Evolutionary conservation across 2,329 filamentous ascomycete species (phyloP).

Genomic region (Teratosphaeria pseudoeucalypti): DNA sequence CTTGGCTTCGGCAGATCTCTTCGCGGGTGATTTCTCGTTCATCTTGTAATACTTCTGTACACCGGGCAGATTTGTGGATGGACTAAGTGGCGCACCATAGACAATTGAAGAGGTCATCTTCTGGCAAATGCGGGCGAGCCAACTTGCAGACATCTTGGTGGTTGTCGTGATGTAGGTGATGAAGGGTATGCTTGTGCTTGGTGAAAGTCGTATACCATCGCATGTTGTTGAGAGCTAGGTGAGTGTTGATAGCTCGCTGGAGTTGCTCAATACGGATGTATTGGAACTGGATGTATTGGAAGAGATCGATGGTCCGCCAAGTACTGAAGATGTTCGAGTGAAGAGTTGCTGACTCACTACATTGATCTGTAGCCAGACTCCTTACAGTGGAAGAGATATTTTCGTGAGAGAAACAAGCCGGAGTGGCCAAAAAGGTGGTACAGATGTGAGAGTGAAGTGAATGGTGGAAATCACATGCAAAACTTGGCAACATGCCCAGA

Average conservation of each 20-base stretch:
- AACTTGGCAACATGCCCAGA: too few relatives aligned
- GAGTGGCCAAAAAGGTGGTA: background rate
- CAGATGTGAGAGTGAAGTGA: background rate
- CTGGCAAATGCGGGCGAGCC: background rate
- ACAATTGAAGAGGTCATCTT: background rate
- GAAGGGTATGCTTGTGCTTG: background rate
- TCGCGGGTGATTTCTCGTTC: background rate
- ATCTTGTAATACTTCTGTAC: background rate
- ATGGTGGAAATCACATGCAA: background rate
- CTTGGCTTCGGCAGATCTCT: background rate
- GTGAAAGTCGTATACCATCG: background rate
- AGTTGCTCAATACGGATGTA: background rate
- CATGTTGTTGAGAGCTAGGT: background rate
- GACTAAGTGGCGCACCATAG: background rate
- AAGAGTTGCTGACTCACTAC: background rate
- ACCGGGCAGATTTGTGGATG: background rate
- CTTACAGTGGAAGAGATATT: background rate
- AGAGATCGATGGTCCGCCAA: background rate
- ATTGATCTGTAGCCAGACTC: background rate
- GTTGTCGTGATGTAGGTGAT: background rate
- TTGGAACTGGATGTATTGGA: background rate
- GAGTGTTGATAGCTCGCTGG: too few relatives aligned
- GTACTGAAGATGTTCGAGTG: background rate
- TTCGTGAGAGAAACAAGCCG: background rate
- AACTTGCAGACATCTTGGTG: background rate